Conservation (phyloP, 2,329 filamentous ascomycete species). For the Cercospora sp. region DNA sequence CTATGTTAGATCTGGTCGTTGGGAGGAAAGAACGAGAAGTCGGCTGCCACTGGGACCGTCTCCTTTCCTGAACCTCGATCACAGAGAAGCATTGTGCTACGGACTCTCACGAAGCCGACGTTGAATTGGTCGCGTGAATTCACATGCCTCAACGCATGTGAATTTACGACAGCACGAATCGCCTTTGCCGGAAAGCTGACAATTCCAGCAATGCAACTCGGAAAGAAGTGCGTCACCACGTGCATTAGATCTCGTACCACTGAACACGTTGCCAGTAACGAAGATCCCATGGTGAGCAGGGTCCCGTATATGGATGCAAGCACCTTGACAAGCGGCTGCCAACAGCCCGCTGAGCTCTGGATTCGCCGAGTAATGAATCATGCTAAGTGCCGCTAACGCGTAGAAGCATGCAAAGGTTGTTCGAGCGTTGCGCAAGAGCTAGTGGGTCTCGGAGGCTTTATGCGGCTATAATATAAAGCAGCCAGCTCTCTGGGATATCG, state of each 20-base stretch:
- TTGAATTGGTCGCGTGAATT: background rate
- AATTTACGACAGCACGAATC: background rate
- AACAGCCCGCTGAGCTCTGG: background rate
- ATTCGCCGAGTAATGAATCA: background rate
- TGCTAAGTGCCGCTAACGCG: background rate
- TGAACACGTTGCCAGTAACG: background rate
- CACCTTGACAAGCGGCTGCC: background rate
- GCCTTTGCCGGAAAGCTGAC: background rate
- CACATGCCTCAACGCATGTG: slow-evolving; percentile 6
- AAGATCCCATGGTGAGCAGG: background rate
- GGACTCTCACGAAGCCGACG: background rate
- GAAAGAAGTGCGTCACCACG: background rate
- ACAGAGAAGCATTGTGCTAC: background rate
- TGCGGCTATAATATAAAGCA: background rate
- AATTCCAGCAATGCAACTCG: background rate
- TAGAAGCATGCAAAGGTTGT: slow-evolving; percentile 1
- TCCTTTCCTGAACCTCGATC: background rate
- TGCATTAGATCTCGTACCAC: background rate
- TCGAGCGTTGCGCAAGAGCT: background rate
- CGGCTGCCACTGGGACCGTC: background rate
- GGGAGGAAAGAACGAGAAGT: background rate
- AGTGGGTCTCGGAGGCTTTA: background rate
- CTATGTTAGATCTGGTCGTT: background rate
- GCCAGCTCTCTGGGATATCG: background rate
- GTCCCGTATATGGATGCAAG: background rate